These are phyloP conservation scores for Yamadazyma mexicana DNA, from an alignment of 1,139 yeast genomes.

Conservation along the genomic window DNA sequence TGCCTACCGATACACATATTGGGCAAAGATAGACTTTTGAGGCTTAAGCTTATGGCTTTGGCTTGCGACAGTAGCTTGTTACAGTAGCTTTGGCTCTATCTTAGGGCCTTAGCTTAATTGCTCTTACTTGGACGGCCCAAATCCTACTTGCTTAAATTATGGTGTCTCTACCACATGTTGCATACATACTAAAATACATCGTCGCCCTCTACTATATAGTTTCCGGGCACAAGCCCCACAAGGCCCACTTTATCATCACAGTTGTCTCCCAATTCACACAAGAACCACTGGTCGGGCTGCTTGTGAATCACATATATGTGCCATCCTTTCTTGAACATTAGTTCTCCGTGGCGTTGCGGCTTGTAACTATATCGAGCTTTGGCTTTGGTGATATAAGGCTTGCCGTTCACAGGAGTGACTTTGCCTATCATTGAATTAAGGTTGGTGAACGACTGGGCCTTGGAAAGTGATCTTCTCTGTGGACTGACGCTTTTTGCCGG, in stretches of 20 bases:
- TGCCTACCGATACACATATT: too few species aligned
- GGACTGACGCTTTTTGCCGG: conserved; percentile 15
- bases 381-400: conserved; percentile 58
- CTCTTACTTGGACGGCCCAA: too few species aligned
- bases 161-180: neutral
- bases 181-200: conserved; percentile 18
- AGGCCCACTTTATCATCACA: conserved; percentile 44
- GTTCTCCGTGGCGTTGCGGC: conserved; percentile 80
- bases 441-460: conserved; percentile 35
- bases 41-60: too few species aligned
- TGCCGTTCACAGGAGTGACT: conserved; percentile 41
- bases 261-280: conserved; percentile 66
- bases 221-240: conserved; percentile 82
- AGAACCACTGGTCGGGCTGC: conserved; percentile 93
- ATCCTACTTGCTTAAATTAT: too few species aligned
- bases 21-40: too few species aligned
- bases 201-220: conserved; percentile 49
- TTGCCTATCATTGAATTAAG: conserved; percentile 30
- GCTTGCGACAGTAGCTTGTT: too few species aligned
- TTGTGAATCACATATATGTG: conserved; percentile 65
- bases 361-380: conserved; percentile 71
- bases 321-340: conserved; percentile 73
- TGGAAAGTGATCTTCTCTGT: conserved; percentile 24
- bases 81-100: too few species aligned
- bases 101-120: too few species aligned